Evolutionary conservation across 805 yeast species (phyloP).

Genomic region (Nakazawaea molendinolei): DNA sequence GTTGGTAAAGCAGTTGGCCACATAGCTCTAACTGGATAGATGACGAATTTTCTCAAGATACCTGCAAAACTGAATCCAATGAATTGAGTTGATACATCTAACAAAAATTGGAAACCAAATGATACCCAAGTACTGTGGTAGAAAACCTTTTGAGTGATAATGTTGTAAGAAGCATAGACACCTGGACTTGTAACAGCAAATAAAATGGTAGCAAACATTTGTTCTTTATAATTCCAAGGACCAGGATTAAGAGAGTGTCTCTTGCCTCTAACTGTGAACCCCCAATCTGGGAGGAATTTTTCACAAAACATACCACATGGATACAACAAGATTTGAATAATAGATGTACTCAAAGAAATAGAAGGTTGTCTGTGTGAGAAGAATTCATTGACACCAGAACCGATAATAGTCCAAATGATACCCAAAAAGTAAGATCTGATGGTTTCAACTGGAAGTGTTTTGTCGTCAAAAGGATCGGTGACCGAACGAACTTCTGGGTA

Average conservation of each 20-base stretch:
- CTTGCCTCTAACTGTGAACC: slow-evolving; percentile 31
- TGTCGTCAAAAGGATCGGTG: slow-evolving; percentile 53
- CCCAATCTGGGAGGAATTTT: slow-evolving; percentile 31
- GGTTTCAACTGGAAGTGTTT: slow-evolving; percentile 41
- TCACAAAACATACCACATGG: slow-evolving; percentile 35
- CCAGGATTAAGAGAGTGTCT: slow-evolving; percentile 49
- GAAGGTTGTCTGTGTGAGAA: slow-evolving; percentile 50
- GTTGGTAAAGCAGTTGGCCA: slow-evolving; percentile 51
- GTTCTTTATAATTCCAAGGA: slow-evolving; percentile 60
- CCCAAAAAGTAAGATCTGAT: slow-evolving; percentile 50
- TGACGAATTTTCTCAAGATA: slow-evolving; percentile 48
- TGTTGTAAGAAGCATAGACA: slow-evolving; percentile 29
- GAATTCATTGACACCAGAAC: slow-evolving; percentile 49
- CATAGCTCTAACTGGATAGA: slow-evolving; percentile 43
- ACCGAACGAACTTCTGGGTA: slow-evolving; percentile 64
- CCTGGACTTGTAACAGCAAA: slow-evolving; percentile 28
- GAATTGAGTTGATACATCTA: slow-evolving; percentile 50
- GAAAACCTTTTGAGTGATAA: slow-evolving; percentile 26
- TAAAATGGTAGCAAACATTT: slow-evolving; percentile 51
- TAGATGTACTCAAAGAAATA: slow-evolving; percentile 35
- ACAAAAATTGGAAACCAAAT: slow-evolving; percentile 46
- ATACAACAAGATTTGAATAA: slow-evolving; percentile 38
- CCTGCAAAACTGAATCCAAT: slow-evolving; percentile 68
- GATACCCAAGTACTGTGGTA: slow-evolving; percentile 29
- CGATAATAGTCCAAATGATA: slow-evolving; percentile 43